phyloP scores from a whole-genome alignment of 345 rosid species.

The Erysimum cheiranthoides region DNA sequence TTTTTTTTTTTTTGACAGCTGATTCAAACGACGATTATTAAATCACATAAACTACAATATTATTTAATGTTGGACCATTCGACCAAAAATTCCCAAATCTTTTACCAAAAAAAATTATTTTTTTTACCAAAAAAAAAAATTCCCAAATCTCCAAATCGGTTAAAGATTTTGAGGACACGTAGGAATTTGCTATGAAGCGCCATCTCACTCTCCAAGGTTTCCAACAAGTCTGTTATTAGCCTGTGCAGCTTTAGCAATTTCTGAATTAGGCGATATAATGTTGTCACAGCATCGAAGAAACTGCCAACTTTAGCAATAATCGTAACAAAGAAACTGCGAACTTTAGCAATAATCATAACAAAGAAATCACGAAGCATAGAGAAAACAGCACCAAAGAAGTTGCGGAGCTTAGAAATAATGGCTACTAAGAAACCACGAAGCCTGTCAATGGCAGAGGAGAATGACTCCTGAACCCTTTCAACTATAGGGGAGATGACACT shows the following conservation, averaged over 20 bases:
- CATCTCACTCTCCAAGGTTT: neutral
- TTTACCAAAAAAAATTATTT: too few relatives aligned
- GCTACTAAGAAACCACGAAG: neutral
- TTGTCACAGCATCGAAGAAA: neutral
- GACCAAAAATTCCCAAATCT: neutral
- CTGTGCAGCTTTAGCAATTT: neutral
- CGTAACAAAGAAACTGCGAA: neutral
- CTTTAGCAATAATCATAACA: neutral
- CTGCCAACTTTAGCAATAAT: neutral
- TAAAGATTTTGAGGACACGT: neutral
- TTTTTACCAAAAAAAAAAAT: too few relatives aligned
- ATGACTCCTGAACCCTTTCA: neutral
- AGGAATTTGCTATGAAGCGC: neutral
- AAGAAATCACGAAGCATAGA: neutral
- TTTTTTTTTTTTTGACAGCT: too few relatives aligned
- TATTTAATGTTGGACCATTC: neutral
- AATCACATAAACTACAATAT: neutral
- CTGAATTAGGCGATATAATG: neutral
- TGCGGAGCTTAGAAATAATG: neutral
- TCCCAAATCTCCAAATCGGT: neutral
- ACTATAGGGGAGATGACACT: neutral
- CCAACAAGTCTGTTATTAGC: neutral
- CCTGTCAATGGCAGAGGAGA: neutral
- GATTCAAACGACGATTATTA: too few relatives aligned
- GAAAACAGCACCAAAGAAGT: neutral